Evolutionary conservation across 768 basidiomycete species (phyloP), one percentile per base, ranked within the genome.

Genomic region (Amanita thiersii): DNA sequence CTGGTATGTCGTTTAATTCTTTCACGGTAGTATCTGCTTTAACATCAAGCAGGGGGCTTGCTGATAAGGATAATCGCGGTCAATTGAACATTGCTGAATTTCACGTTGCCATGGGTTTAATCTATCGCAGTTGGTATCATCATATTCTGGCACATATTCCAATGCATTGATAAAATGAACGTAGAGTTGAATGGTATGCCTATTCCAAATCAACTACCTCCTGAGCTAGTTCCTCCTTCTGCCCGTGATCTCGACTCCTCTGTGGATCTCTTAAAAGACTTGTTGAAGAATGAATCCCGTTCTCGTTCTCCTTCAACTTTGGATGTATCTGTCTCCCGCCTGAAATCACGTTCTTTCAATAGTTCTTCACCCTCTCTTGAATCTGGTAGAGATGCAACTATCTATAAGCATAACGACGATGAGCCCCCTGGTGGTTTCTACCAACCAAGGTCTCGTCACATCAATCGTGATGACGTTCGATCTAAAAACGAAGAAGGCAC

Each of bases 101-200:
- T 58, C 91, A 98, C 57, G 87, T 97, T 45, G 96, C 96, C 0
- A 99, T 99, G 94, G 91, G 88, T 39, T 68, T 98, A 41, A 98
- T 99, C 54, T 97, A 92, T 63, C 81, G 96, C 56, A 75, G 94
- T 97, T 65, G 52, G 87, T 76, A 40, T 12, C 17, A 3, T 35
- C 9, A 20, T 35, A 28, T n/a, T 12, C 8, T 28, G 10, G 20
- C 3, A 28, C 12, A n/a, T 40, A 18, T n/a, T 39, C 4, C 29
- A 21, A 23, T 44, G 23, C 29, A 40, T 37, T 43, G 20, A 23
- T 37, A 44, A 17, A 42, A 21, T 30, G 12, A n/a, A 23, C 31
- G 0, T 51, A 98, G 93, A 78, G 32, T 71, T 99, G 17, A 96
- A 93, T 57, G 94, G 96, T 7, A 92, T 88, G 60, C 77, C 81